phyloP scores from a whole-genome alignment of 2,329 filamentous ascomycete genomes.

The Pseudogymnoascus sp. region DNA sequence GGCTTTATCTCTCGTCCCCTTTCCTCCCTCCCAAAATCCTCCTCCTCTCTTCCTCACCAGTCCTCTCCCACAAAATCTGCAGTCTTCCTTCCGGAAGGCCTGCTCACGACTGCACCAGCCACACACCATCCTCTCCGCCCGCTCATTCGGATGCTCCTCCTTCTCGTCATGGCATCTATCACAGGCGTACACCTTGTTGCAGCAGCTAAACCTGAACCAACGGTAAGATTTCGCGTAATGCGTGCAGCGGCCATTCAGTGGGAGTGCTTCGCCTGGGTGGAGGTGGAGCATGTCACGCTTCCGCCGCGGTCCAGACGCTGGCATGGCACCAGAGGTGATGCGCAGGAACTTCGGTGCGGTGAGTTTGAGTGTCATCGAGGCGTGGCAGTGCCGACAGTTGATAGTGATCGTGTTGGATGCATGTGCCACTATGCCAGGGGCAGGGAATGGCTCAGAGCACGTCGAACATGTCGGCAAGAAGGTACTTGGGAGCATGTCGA shows the following conservation, averaged over 20 bases:
- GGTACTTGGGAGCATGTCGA: slow-evolving; percentile 65
- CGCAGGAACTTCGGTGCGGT: slow-evolving; percentile 71
- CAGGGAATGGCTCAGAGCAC: slow-evolving; percentile 61
- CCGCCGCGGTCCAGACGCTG: slow-evolving; percentile 34
- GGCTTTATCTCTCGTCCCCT: slow-evolving; percentile 64
- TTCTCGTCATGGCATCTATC: slow-evolving; percentile 61
- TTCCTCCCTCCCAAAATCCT: slow-evolving; percentile 85
- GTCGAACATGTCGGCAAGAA: slow-evolving; percentile 71
- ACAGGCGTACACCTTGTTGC: slow-evolving; percentile 51
- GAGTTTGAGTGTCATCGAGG: slow-evolving; percentile 71
- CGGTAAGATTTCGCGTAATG: slow-evolving; percentile 54
- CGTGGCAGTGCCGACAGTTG: slow-evolving; percentile 72
- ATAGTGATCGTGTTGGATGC: slow-evolving; percentile 66
- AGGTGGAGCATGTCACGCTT: slow-evolving; percentile 49
- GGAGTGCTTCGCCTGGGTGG: slow-evolving; percentile 49
- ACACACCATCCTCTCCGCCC: slow-evolving; percentile 78
- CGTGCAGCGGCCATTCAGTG: slow-evolving; percentile 44
- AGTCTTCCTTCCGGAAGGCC: slow-evolving; percentile 69
- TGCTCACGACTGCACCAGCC: slow-evolving; percentile 76
- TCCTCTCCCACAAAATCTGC: slow-evolving; percentile 62
- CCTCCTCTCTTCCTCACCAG: slow-evolving; percentile 58
- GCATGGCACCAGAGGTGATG: slow-evolving; percentile 44
- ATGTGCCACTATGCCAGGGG: slow-evolving; percentile 61
- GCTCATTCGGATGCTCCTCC: slow-evolving; percentile 68
- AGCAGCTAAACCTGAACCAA: slow-evolving; percentile 62